Conservation (phyloP, 1,139 yeast species). For the Saccharomyces hybrid region DNA sequence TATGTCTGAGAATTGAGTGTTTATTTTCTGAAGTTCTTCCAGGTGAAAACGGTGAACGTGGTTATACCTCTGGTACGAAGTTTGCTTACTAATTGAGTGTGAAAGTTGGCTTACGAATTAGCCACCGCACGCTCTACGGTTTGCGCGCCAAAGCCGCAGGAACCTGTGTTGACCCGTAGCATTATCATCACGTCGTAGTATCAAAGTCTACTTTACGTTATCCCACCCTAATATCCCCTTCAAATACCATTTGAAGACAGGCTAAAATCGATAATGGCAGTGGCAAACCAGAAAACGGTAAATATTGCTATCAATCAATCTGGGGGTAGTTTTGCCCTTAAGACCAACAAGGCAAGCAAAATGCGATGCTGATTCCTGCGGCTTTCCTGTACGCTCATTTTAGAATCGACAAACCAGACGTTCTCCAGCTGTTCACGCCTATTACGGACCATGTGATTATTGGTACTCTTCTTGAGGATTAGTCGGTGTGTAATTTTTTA, state of each 20-base stretch:
- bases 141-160: not conserved
- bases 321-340: no score
- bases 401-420: not conserved
- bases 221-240: not conserved
- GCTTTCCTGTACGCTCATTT: not conserved
- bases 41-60: not conserved
- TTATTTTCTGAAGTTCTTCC: not conserved
- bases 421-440: not conserved
- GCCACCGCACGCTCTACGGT: not conserved
- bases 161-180: not conserved
- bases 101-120: not conserved
- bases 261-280: not conserved
- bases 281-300: not conserved
- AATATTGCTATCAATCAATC: not conserved
- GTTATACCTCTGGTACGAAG: not conserved
- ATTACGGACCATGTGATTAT: not conserved
- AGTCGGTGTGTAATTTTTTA: not conserved
- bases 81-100: not conserved
- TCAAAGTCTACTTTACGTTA: not conserved
- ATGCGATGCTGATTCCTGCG: no score
- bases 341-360: no score
- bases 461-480: not conserved
- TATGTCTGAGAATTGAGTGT: not conserved
- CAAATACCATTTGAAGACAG: not conserved
- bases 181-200: not conserved